Evolutionary conservation across 495 filamentous ascomycete genomes (phyloP).

Genomic region (Amniculicola lignicola): DNA sequence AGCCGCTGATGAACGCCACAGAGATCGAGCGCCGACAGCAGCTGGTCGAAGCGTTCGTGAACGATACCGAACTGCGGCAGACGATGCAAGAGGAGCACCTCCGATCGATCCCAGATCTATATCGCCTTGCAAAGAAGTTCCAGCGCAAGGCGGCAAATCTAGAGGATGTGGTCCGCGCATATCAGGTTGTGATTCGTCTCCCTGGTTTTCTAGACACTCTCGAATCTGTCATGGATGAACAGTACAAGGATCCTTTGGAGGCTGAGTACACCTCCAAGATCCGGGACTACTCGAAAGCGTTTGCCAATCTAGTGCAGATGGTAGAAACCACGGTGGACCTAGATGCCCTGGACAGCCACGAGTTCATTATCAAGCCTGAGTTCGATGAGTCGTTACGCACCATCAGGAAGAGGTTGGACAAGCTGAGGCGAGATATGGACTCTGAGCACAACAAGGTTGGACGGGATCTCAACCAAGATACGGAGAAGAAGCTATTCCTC

Average conservation of each 20-base stretch:
- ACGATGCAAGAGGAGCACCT: constrained; percentile 98
- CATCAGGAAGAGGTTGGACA: constrained; percentile 87
- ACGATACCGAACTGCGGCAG: constrained; percentile 89
- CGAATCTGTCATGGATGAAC: constrained; percentile 92
- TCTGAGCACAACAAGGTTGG: constrained; percentile 73
- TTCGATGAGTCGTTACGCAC: constrained; percentile 87
- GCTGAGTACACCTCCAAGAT: constrained; percentile 84
- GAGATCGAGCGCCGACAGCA: constrained; percentile 92
- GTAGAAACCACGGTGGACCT: constrained; percentile 98
- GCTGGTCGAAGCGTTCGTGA: constrained; percentile 91
- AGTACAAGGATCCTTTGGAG: constrained; percentile 84
- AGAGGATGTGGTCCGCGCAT: constrained; percentile 92
- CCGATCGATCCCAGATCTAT: constrained; percentile 89
- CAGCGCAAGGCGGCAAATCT: constrained; percentile 85
- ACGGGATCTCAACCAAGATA: constrained; percentile 83
- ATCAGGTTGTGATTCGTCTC: constrained; percentile 88
- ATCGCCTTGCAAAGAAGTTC: constrained; percentile 90
- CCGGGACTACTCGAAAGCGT: constrained; percentile 64
- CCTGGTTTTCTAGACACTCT: constrained; percentile 86
- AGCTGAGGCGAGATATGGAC: constrained; percentile 77
- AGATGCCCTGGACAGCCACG: constrained; percentile 91
- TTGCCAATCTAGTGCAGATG: constrained; percentile 91
- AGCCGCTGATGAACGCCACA: constrained; percentile 86
- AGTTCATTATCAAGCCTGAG: constrained; percentile 98
- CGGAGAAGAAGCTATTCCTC: constrained; percentile 96